phyloP scores from a whole-genome alignment of 371 early-diverging fungal genomes.

The Lichtheimia hyalospora region DNA sequence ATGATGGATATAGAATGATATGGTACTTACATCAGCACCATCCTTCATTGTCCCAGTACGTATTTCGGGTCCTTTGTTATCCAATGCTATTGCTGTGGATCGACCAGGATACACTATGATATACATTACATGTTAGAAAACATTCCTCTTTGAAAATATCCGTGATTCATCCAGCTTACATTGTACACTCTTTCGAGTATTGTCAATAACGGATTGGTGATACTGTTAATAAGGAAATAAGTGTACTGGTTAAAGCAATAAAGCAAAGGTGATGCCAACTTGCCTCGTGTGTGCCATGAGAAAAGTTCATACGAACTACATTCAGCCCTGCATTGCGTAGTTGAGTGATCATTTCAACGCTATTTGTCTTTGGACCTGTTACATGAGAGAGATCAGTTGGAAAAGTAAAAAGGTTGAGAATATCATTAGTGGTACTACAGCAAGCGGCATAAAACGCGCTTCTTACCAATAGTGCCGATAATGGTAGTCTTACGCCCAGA shows the following conservation, averaged over 20 bases:
- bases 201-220: conserved; percentile 82
- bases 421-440: too few species aligned
- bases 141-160: too few species aligned
- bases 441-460: neutral
- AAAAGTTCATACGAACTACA: conserved; percentile 94
- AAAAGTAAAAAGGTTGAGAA: neutral
- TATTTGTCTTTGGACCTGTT: conserved; percentile 71
- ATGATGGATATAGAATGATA: neutral
- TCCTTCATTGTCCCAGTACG: conserved; percentile 74
- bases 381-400: neutral
- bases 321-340: conserved; percentile 92
- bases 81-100: conserved; percentile 84
- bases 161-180: conserved; percentile 23
- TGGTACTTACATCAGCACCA: conserved; percentile 55
- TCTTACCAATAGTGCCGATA: conserved; percentile 80
- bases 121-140: neutral
- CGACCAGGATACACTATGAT: conserved; percentile 47
- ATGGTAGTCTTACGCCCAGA: conserved; percentile 78
- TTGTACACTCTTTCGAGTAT: conserved; percentile 65
- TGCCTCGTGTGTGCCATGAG: conserved; percentile 86
- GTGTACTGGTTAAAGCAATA: conserved; percentile 7
- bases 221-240: conserved; percentile 41
- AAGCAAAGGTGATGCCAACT: conserved; percentile 1
- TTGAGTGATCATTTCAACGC: conserved; percentile 77
- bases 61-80: conserved; percentile 88